Conservation (phyloP, 352 stramenopile genomes). For the Globisporangium mamillatum region DNA sequence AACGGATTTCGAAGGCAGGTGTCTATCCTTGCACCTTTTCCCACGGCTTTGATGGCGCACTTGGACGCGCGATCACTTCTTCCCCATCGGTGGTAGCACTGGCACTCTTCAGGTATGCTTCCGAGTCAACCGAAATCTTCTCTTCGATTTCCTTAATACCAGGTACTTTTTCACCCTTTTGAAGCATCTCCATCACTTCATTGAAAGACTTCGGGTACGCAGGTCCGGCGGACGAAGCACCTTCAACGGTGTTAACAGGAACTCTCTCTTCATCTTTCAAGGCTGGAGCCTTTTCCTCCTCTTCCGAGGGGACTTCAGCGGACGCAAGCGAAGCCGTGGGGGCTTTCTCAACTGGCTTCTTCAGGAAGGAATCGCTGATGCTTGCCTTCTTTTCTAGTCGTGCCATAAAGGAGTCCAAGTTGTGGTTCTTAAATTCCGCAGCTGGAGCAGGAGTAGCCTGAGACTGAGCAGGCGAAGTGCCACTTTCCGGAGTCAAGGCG, state of each 20-base stretch:
- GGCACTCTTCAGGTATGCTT: constrained; percentile 12
- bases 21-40: constrained; percentile 33
- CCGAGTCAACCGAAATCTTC: constrained; percentile 61
- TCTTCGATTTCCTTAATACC: constrained; percentile 76
- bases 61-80: constrained; percentile 9
- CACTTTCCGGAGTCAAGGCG: background rate
- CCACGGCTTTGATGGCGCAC: constrained; percentile 37
- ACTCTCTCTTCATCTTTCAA: constrained; percentile 8
- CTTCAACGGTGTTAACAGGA: constrained; percentile 13
- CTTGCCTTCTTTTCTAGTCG: constrained; percentile 48
- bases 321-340: constrained; percentile 1
- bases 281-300: constrained; percentile 26
- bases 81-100: background rate
- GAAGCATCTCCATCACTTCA: constrained; percentile 72
- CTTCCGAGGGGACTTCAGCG: background rate
- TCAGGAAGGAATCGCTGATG: constrained; percentile 25
- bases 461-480: constrained; percentile 5
- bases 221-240: constrained; percentile 21
- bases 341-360: constrained; percentile 19
- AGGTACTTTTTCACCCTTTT: constrained; percentile 68
- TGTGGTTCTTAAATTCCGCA: constrained; percentile 11
- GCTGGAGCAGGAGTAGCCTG: constrained; percentile 11
- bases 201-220: constrained; percentile 69
- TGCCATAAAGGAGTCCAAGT: constrained; percentile 54
- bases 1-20: background rate